Evolutionary conservation across 2,329 filamentous ascomycete genomes (phyloP).

Genomic region (Chaetomiaceae sp.): DNA sequence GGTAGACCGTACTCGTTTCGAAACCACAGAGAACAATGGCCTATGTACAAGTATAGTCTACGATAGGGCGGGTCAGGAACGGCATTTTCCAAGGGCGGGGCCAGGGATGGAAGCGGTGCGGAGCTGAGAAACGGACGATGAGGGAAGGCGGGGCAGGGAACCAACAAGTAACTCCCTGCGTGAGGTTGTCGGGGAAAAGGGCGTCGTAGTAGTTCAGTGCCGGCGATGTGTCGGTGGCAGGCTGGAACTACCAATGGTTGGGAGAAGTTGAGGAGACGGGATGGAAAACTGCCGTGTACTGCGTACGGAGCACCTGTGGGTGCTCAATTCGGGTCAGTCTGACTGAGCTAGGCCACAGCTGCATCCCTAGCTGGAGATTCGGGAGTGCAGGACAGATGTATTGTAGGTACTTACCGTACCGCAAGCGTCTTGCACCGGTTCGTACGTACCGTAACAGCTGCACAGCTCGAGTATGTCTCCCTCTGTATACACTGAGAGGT

Average conservation of each 20-base stretch:
- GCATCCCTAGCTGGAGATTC: too few relatives aligned
- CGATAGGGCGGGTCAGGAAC: conserved; percentile 13
- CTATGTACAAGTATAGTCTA: too few relatives aligned
- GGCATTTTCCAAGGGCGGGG: conserved; percentile 11
- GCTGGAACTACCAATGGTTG: conserved; percentile 13
- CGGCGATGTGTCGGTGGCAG: conserved; percentile 9
- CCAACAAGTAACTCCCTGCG: conserved; percentile 7
- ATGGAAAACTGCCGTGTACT: conserved; percentile 14
- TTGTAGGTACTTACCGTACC: too few relatives aligned
- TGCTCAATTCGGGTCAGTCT: too few relatives aligned
- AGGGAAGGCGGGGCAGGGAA: conserved; percentile 3
- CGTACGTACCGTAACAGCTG: neutral
- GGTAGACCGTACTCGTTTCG: conserved; percentile 15
- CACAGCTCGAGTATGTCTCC: neutral
- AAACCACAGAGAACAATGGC: conserved; percentile 14
- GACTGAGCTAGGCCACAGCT: too few relatives aligned
- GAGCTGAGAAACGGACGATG: conserved; percentile 10
- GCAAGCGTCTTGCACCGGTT: neutral
- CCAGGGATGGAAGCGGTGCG: conserved; percentile 1
- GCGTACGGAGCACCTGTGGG: too few relatives aligned
- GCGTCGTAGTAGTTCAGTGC: neutral
- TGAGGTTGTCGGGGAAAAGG: conserved; percentile 5
- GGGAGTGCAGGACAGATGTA: too few relatives aligned
- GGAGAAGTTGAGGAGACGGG: conserved; percentile 17
- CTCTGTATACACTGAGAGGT: neutral